Evolutionary conservation across 108 stramenopile species (phyloP).

Genomic region (Chaetoceros tenuissimus): DNA sequence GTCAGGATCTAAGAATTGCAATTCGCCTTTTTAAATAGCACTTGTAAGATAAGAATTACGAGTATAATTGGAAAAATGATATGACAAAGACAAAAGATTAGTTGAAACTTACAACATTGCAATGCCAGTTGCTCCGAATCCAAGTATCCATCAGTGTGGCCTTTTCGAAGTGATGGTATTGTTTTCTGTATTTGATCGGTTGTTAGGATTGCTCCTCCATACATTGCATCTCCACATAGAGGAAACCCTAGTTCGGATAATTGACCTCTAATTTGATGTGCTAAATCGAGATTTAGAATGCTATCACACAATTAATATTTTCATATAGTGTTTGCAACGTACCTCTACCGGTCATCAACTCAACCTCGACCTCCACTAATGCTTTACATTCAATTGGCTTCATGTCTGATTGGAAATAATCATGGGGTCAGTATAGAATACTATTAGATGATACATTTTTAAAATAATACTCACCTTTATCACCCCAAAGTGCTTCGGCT

Average conservation of each 20-base stretch:
- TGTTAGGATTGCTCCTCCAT: slow-evolving; percentile 48
- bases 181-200: background rate
- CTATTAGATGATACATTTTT: too few species aligned
- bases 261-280: slow-evolving; percentile 89
- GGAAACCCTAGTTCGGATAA: slow-evolving; percentile 62
- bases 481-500: background rate
- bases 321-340: too few species aligned
- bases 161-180: slow-evolving; percentile 1
- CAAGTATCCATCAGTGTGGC: slow-evolving; percentile 6
- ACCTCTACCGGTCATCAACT: slow-evolving; percentile 70
- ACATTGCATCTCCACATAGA: slow-evolving; percentile 71
- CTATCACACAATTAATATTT: too few species aligned
- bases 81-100: slow-evolving; percentile 4
- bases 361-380: slow-evolving; percentile 56
- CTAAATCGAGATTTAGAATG: too few species aligned
- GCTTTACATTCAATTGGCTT: slow-evolving; percentile 45
- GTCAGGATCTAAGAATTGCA: background rate
- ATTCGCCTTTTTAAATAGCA: background rate
- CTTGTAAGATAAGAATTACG: background rate
- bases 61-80: background rate
- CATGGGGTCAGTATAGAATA: background rate
- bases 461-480: background rate
- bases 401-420: slow-evolving; percentile 3
- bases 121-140: slow-evolving; percentile 53
- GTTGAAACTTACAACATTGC: slow-evolving; percentile 55